Conservation (phyloP, 495 filamentous ascomycete species). For the Tuber microsphaerosporum region DNA sequence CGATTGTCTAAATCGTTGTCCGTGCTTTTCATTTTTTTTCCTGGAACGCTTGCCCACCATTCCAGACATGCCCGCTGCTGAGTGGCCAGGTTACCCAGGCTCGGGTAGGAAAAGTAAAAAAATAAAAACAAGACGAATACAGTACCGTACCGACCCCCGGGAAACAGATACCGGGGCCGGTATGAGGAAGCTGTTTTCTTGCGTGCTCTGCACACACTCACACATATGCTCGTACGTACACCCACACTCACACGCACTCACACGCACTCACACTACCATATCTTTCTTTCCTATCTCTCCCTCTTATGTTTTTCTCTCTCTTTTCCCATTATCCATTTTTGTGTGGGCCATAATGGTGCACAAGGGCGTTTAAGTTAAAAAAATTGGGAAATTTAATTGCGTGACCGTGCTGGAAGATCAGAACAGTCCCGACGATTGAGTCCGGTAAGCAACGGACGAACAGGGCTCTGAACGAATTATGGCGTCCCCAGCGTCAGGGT, state of each 20-base stretch:
- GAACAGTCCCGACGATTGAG: slow-evolving; percentile 39
- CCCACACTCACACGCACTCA: neutral
- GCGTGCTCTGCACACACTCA: neutral
- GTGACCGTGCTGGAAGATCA: slow-evolving; percentile 40
- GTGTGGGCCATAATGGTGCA: slow-evolving; percentile 14
- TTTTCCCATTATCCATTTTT: slow-evolving; percentile 12
- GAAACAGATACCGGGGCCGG: neutral
- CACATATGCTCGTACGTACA: neutral
- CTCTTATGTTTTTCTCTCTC: slow-evolving; percentile 6
- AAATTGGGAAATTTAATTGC: slow-evolving; percentile 41
- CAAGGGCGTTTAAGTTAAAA: slow-evolving; percentile 26
- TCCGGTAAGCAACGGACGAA: slow-evolving; percentile 34
- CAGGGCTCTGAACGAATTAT: slow-evolving; percentile 37
- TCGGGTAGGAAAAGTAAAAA: neutral
- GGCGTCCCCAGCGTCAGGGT: slow-evolving; percentile 31
- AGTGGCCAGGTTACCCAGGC: neutral
- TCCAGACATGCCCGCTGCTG: neutral
- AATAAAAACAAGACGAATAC: slow-evolving; percentile 3
- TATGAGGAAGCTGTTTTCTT: neutral
- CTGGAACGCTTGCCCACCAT: slow-evolving; percentile 25
- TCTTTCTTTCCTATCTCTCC: neutral
- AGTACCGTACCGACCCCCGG: slow-evolving; percentile 1
- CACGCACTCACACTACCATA: neutral
- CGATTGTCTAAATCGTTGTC: slow-evolving; percentile 26
- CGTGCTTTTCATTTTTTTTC: slow-evolving; percentile 31